Percentiles rank a stretch among this genome's conserved stretches.
These are phyloP conservation scores for Chrysosporium queenslandicum DNA, from an alignment of 2,329 filamentous ascomycete genomes.

Conservation along the genomic window DNA sequence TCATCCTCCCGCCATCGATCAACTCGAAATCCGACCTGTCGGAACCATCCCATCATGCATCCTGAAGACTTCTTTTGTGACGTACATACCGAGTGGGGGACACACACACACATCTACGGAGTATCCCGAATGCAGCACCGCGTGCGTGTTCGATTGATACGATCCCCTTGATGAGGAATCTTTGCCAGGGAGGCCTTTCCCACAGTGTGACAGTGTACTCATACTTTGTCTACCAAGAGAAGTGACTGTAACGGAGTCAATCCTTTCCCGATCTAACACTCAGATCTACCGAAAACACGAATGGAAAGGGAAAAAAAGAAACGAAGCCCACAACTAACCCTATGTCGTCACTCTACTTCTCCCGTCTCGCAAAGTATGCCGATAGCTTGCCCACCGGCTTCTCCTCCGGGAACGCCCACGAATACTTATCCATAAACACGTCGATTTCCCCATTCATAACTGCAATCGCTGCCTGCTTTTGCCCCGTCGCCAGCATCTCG, in stretches of 20 bases:
- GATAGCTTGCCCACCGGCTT: constrained; percentile 24
- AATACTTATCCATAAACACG: constrained; percentile 21
- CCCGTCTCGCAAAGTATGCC: constrained; percentile 21
- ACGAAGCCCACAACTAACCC: not conserved
- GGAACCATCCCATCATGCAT: not conserved
- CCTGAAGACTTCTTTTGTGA: too few relatives aligned
- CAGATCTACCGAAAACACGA: not conserved
- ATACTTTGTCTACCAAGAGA: not conserved
- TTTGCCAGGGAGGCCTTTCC: not conserved
- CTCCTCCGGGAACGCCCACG: constrained; percentile 20
- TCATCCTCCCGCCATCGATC: not conserved
- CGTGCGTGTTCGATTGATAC: not conserved
- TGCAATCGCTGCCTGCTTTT: constrained; percentile 6
- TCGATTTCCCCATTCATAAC: constrained; percentile 19
- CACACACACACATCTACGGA: not conserved
- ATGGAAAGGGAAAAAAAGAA: not conserved
- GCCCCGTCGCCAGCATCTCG: not conserved
- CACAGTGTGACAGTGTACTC: not conserved
- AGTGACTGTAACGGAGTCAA: not conserved
- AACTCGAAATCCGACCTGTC: not conserved
- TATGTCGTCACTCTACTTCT: not conserved
- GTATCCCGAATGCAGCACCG: not conserved
- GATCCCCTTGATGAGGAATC: not conserved
- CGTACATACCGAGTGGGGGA: too few relatives aligned
- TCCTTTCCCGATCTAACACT: not conserved